Evolutionary conservation across 805 yeast species (phyloP), one percentile per base, ranked within the genome.

Genomic region (Hermanozyma aechmeae): DNA sequence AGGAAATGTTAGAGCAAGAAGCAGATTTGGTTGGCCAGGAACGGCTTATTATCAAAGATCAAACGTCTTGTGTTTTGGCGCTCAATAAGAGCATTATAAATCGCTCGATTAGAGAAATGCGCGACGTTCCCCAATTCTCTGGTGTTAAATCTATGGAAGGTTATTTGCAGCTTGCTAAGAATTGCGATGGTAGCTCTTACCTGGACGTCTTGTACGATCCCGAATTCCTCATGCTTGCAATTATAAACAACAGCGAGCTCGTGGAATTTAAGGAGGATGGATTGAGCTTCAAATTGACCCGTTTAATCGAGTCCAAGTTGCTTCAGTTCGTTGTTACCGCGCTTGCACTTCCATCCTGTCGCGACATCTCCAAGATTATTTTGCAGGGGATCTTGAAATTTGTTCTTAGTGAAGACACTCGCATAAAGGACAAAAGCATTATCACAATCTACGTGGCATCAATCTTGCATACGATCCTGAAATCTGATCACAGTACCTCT

Each of bases 221-320:
- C n/a, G 76, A 79, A 44, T 83, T 86, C 43, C 42, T 86, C 21
- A 49, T 83, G 35, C 57, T 79, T 31, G 46, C 77, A 35, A 52
- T 78, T 4, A 48, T 79, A 21, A 79, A 76, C 47, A 80, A 76
- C 40, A 76, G 73, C 4, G 87, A 80, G 36, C 56, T 81, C 18
- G 65, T 80, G 24, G 51, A 46, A 16, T 55, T 52, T 4, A 58
- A 38, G 22, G 47, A 38, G 4, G 42, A 38, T 12, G 41, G 32
- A 15, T 28, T 54, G 26, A 51, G 47, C 11, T 64, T 77, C 30
- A 73, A 80, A 34, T 51, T 80, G 25, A 70, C 66, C 40, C 66
- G 62, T 26, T 51, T 83, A 16, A 58, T 78, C 4, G 81, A 76
- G 2, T 62, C 81, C 1, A 60, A 63, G 3, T 45, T 81, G 4